Base-by-base conservation (phyloP, 1,139 yeast species). In the Taphrina pruni region DNA sequence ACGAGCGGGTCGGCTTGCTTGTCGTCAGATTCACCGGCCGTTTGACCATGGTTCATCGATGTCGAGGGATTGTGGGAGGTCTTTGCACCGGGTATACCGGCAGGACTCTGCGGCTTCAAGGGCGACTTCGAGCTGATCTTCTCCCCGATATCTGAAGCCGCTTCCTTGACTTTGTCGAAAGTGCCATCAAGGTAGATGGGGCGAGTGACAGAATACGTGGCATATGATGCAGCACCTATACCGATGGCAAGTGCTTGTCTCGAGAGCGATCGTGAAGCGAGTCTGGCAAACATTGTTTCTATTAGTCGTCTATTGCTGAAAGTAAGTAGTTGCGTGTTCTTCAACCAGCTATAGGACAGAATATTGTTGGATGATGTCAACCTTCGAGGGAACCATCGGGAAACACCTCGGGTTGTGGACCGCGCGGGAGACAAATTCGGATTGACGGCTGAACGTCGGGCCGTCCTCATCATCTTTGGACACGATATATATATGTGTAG, bases 41-140 rank as follows among this genome's bases (percentile, higher is more conserved):
- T 48, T 48, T 64, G 67, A 5, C 67, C 67, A 38, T 64, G 67
- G 48, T 64, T 64, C 61, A 64, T 64, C 12, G 61, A 45, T 12
- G 67, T 64, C 9, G 60, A 54, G 8, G 67, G 67, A 36, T 55
- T 64, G 48, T 43, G 55, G 8, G 61, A 43, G 46, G 67, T 64
- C 36, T 35, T 43, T 46, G 61, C 67, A 11, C 67, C 67, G 8
- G 67, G 61, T 12, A 64, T 14, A 11, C 67, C 67, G 1, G 67
- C 67, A 4, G 67, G 67, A 55, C 67, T 64, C 20, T 64, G 60
- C 11, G 61, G 56, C 38, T 64, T 64, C 48, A 64, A 20, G 4
- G 67, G 67, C 12, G 60, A 41, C 17, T 39, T 35, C 21, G 58
- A 45, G 38, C 46, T 43, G 48, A 64, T 11, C 35, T 46, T 57